Evolutionary conservation across 306 rosid species (phyloP).

Genomic region (Crataegus laevigata): DNA sequence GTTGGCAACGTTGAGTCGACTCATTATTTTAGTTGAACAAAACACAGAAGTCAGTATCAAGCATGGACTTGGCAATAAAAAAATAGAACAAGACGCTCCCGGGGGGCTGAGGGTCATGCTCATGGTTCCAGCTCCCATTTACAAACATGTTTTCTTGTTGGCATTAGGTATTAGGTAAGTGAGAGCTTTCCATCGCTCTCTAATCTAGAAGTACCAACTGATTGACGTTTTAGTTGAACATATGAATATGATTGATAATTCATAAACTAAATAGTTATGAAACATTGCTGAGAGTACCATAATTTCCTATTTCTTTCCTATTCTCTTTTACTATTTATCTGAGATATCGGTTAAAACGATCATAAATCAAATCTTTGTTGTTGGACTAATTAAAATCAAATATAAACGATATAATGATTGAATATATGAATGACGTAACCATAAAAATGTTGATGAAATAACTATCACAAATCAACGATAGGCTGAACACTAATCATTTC

Average conservation of each 20-base stretch:
- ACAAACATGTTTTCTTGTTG: neutral
- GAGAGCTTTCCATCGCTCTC: slow-evolving; percentile 20
- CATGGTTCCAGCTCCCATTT: neutral
- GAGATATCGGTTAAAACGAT: neutral
- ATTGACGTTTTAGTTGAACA: slow-evolving; percentile 2
- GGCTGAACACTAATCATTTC: neutral
- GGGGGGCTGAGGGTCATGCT: neutral
- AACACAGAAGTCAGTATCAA: neutral
- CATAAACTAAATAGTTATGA: neutral
- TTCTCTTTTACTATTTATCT: neutral
- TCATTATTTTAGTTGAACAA: neutral
- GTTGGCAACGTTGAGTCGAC: neutral
- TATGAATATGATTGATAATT: neutral
- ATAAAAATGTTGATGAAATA: too few species aligned
- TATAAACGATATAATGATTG: neutral
- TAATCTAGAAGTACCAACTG: neutral
- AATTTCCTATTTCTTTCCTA: neutral
- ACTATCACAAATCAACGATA: neutral
- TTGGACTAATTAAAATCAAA: too few species aligned
- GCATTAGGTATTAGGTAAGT: slow-evolving; percentile 6
- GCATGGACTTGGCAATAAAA: neutral
- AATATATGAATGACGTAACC: too few species aligned
- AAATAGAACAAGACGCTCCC: neutral
- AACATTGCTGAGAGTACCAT: neutral
- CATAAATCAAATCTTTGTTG: neutral